Evolutionary conservation across 371 early-diverging fungal species (phyloP).

Genomic region (Circinella umbellata): DNA sequence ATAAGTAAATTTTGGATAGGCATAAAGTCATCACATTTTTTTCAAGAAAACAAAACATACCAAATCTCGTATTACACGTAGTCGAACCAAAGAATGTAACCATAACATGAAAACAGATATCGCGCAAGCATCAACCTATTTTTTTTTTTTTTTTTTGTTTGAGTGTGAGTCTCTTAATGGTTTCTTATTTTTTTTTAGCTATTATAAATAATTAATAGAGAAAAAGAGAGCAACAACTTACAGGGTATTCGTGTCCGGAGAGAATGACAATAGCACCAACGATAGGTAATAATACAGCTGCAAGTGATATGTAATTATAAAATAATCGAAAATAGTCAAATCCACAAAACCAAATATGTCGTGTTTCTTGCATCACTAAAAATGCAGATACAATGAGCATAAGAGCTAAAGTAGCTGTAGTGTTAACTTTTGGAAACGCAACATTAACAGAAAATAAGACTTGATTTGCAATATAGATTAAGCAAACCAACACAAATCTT

Average conservation of each 20-base stretch:
- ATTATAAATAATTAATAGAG: too few species aligned
- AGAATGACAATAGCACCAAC: constrained; percentile 12
- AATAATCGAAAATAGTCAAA: constrained; percentile 9
- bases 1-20: too few species aligned
- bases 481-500: constrained; percentile 2
- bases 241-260: constrained; percentile 12
- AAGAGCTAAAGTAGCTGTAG: neutral
- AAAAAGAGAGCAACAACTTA: neutral
- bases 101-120: constrained; percentile 15
- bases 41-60: neutral
- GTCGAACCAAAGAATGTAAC: constrained; percentile 12
- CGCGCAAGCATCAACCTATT: constrained; percentile 14
- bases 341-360: constrained; percentile 9
- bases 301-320: constrained; percentile 15
- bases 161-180: too few species aligned
- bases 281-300: constrained; percentile 2
- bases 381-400: constrained; percentile 3
- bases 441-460: constrained; percentile 14
- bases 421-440: constrained; percentile 4
- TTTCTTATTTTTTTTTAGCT: too few species aligned
- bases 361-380: constrained; percentile 9
- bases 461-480: constrained; percentile 6
- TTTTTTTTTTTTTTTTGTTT: neutral
- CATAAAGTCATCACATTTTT: too few species aligned
- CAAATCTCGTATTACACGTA: constrained; percentile 12